Conservation (phyloP, 345 rosid genomes). For the Reutealis trisperma region DNA sequence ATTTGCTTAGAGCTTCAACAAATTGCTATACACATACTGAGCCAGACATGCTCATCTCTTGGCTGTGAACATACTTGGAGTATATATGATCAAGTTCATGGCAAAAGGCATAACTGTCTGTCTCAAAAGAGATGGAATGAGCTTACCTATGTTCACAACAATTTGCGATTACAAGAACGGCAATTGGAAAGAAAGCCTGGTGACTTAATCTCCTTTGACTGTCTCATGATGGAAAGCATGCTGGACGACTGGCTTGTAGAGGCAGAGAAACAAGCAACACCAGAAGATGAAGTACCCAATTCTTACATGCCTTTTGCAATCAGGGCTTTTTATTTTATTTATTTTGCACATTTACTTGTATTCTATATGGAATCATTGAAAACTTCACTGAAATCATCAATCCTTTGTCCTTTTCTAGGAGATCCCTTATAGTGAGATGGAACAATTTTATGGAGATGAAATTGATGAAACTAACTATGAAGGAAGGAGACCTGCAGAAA, state of each 20-base stretch:
- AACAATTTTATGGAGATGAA: slow-evolving; percentile 24
- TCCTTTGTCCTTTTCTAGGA: slow-evolving; percentile 19
- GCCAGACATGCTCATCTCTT: slow-evolving; percentile 47
- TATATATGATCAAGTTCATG: slow-evolving; percentile 44
- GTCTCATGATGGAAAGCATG: slow-evolving; percentile 17
- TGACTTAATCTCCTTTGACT: slow-evolving; percentile 26
- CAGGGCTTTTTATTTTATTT: too few relatives aligned
- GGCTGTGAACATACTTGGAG: slow-evolving; percentile 54
- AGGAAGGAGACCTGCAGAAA: slow-evolving; percentile 41
- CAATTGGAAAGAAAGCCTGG: slow-evolving; percentile 25
- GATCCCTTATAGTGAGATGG: slow-evolving; percentile 19
- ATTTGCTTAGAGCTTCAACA: slow-evolving; percentile 84
- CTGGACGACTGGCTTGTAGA: slow-evolving; percentile 31
- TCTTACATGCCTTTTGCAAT: slow-evolving; percentile 17
- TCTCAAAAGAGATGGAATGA: slow-evolving; percentile 37
- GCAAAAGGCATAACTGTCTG: slow-evolving; percentile 33
- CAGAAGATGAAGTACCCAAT: slow-evolving; percentile 31
- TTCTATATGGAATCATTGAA: too few relatives aligned
- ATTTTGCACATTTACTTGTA: too few relatives aligned
- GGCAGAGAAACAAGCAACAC: slow-evolving; percentile 17
- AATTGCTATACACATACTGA: slow-evolving; percentile 78
- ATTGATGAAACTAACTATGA: slow-evolving; percentile 44
- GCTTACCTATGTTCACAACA: slow-evolving; percentile 48
- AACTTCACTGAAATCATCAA: neutral
- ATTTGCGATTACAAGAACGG: slow-evolving; percentile 36